These are phyloP conservation scores for Phytophthora quininea DNA, from an alignment of 352 stramenopile species.

Conservation along the genomic window DNA sequence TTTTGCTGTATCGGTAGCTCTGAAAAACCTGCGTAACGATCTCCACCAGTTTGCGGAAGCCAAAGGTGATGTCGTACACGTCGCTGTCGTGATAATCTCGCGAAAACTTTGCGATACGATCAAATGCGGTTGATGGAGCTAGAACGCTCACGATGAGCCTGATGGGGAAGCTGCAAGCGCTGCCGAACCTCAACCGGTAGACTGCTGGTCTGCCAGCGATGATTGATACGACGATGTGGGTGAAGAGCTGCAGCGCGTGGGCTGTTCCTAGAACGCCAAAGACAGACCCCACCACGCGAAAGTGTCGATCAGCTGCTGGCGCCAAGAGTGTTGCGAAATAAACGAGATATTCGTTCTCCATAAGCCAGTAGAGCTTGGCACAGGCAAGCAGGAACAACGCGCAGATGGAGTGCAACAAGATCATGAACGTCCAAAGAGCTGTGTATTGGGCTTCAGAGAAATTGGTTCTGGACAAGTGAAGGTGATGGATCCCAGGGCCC, in stretches of 20 bases:
- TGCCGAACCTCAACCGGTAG: no score
- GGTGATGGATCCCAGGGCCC: no score
- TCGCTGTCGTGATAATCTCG: slow-evolving; percentile 25
- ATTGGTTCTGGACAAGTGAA: no score
- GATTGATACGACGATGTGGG: slow-evolving; percentile 10
- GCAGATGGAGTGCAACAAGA: slow-evolving; percentile 20
- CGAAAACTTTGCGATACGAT: slow-evolving; percentile 3
- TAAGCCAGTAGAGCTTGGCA: slow-evolving; percentile 32
- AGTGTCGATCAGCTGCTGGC: slow-evolving; percentile 15
- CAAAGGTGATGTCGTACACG: slow-evolving; percentile 37
- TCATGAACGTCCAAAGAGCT: slow-evolving; percentile 19
- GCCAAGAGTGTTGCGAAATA: slow-evolving; percentile 43
- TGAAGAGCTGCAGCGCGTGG: slow-evolving; percentile 16
- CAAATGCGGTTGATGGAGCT: not conserved
- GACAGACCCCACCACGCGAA: slow-evolving; percentile 20
- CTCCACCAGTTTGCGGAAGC: slow-evolving; percentile 45
- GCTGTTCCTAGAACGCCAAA: slow-evolving; percentile 19
- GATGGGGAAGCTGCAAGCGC: no score
- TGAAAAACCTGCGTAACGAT: slow-evolving; percentile 48
- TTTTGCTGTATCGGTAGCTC: slow-evolving; percentile 46
- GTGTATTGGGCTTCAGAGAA: slow-evolving; percentile 12
- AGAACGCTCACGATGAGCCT: no score
- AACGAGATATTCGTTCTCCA: slow-evolving; percentile 41
- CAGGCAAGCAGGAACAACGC: slow-evolving; percentile 26
- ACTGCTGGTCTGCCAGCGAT: slow-evolving; percentile 3